Conservation (phyloP, 768 basidiomycete genomes). For the Tremella fuciformis region DNA sequence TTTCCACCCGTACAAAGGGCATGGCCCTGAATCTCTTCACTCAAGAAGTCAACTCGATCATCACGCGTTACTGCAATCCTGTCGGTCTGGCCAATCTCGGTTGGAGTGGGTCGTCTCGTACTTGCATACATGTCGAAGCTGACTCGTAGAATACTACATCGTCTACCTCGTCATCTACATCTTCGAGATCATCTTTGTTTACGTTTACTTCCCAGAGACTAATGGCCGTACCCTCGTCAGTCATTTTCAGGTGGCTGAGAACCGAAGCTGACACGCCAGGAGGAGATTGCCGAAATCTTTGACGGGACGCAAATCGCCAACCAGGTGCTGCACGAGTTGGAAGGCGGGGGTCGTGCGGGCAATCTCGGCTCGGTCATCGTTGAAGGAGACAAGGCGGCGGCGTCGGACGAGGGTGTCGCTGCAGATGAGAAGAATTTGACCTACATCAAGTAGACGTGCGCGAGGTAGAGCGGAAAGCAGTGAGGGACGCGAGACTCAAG, state of each 20-base stretch:
- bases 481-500: constrained; percentile 3
- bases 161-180: constrained; percentile 10
- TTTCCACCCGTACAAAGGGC: constrained; percentile 14
- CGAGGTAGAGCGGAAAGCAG: neutral
- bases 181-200: constrained; percentile 8
- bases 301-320: constrained; percentile 2
- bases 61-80: constrained; percentile 42
- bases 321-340: neutral
- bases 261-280: neutral
- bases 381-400: too few species aligned
- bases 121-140: constrained; percentile 8
- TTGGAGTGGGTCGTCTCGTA: constrained; percentile 10
- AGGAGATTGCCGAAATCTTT: constrained; percentile 8
- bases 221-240: constrained; percentile 14
- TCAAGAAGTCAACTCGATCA: neutral
- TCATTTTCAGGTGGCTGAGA: neutral
- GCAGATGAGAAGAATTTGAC: too few species aligned
- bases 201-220: constrained; percentile 27
- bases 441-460: neutral
- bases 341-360: constrained; percentile 7
- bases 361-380: too few species aligned
- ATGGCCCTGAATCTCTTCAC: neutral
- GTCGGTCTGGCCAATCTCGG: constrained; percentile 30
- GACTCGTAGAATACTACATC: constrained; percentile 18
- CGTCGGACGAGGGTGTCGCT: too few species aligned